Evolutionary conservation across 768 basidiomycete species (phyloP).

Genomic region (Tulasnella calospora): DNA sequence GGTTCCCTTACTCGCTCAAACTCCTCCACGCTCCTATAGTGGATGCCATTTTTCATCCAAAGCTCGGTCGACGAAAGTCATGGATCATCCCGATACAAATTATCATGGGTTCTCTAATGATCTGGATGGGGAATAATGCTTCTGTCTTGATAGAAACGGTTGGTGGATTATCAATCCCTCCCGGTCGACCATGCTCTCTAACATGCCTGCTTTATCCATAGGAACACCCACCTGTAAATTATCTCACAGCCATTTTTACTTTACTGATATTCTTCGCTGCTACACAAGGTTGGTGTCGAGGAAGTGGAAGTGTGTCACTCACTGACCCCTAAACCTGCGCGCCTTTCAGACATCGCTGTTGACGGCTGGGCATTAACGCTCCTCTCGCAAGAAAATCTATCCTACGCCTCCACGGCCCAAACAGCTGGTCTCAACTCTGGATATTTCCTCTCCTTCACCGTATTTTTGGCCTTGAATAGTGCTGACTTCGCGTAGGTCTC

Average conservation of each 20-base stretch:
- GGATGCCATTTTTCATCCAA: conserved; percentile 78
- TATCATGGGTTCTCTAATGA: conserved; percentile 69
- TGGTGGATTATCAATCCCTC: conserved; percentile 23
- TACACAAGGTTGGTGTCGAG: conserved; percentile 71
- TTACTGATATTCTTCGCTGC: conserved; percentile 91
- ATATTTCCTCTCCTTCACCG: conserved; percentile 93
- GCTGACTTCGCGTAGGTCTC: conserved; percentile 70
- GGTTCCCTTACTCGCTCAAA: conserved; percentile 85
- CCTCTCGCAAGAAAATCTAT: conserved; percentile 87
- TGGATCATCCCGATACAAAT: conserved; percentile 99
- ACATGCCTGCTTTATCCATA: conserved; percentile 64
- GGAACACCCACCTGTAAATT: conserved; percentile 74
- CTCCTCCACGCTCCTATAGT: conserved; percentile 96
- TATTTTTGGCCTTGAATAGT: conserved; percentile 94
- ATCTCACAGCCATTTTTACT: conserved; percentile 80
- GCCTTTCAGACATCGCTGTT: conserved; percentile 82
- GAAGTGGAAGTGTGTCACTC: not conserved
- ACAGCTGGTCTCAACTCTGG: conserved; percentile 96
- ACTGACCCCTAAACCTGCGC: conserved; percentile 55
- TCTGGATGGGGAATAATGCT: conserved; percentile 41
- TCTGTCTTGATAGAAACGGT: conserved; percentile 39
- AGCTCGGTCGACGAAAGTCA: conserved; percentile 88
- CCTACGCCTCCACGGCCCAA: conserved; percentile 96
- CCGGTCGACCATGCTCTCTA: not conserved
- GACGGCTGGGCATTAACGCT: conserved; percentile 45